phyloP scores from a whole-genome alignment of 2,329 filamentous ascomycete species.

The Phialocephala subalpina region DNA sequence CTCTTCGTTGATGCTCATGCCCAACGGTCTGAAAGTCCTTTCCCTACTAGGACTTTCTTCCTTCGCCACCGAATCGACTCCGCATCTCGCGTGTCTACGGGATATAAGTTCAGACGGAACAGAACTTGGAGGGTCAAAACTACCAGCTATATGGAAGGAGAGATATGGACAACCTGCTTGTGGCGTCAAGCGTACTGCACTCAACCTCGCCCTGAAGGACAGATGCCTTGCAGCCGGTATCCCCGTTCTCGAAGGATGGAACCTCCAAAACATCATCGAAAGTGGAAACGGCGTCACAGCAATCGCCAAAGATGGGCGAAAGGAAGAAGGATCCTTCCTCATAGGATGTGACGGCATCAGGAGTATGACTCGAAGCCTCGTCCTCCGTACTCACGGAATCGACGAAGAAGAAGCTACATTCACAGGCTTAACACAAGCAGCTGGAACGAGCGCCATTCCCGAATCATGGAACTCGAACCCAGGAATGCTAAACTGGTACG shows the following conservation, averaged over 20 bases:
- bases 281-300: slow-evolving; percentile 10
- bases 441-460: neutral
- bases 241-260: slow-evolving; percentile 19
- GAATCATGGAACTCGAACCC: neutral
- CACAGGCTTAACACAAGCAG: slow-evolving; percentile 17
- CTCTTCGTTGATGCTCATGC: slow-evolving; percentile 16
- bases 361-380: slow-evolving; percentile 13
- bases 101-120: neutral
- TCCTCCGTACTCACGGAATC: slow-evolving; percentile 1
- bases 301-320: slow-evolving; percentile 6
- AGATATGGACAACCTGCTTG: slow-evolving; percentile 22
- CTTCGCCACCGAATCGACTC: neutral
- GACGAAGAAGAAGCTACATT: slow-evolving; percentile 17
- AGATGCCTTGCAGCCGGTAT: slow-evolving; percentile 9
- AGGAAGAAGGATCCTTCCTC: slow-evolving; percentile 17
- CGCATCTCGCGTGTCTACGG: slow-evolving; percentile 1
- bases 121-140: neutral
- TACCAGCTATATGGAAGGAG: neutral
- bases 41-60: neutral
- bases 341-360: slow-evolving; percentile 31
- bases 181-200: slow-evolving; percentile 16
- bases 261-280: slow-evolving; percentile 19
- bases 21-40: slow-evolving; percentile 17
- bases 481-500: slow-evolving; percentile 21
- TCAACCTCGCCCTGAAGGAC: slow-evolving; percentile 20